These are phyloP conservation scores for Austroboletus novae-zelandiae DNA, from an alignment of 1,284 basidiomycete species.

Conservation along the genomic window DNA sequence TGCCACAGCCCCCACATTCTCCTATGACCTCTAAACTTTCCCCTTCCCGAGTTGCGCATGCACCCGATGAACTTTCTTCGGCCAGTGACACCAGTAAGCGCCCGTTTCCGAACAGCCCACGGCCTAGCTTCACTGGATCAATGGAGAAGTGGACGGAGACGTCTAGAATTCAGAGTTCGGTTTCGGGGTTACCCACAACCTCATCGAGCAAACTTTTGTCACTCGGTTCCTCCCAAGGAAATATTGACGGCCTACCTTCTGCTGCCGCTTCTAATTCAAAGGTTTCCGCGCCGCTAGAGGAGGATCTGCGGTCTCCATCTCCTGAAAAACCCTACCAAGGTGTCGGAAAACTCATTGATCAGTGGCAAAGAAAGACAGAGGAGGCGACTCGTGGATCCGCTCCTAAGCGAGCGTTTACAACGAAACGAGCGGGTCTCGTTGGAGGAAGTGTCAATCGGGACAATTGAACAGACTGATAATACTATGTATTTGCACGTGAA, in stretches of 20 bases:
- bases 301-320: slow-evolving; percentile 49
- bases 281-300: slow-evolving; percentile 31
- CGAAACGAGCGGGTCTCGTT: slow-evolving; percentile 44
- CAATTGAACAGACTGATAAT: slow-evolving; percentile 16
- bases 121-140: slow-evolving; percentile 12
- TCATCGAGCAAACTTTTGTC: slow-evolving; percentile 23
- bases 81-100: slow-evolving; percentile 23
- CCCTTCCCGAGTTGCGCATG: slow-evolving; percentile 20
- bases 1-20: slow-evolving; percentile 24
- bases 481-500: slow-evolving; percentile 6
- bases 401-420: slow-evolving; percentile 37
- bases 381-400: slow-evolving; percentile 36
- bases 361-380: slow-evolving; percentile 81
- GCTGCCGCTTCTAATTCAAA: slow-evolving; percentile 12
- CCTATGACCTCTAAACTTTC: slow-evolving; percentile 24
- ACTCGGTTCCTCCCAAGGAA: slow-evolving; percentile 11
- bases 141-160: slow-evolving; percentile 17
- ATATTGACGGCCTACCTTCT: slow-evolving; percentile 27
- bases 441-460: slow-evolving; percentile 26
- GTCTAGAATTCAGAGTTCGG: slow-evolving; percentile 12
- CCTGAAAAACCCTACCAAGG: slow-evolving; percentile 77
- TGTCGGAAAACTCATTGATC: slow-evolving; percentile 76
- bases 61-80: slow-evolving; percentile 10
- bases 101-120: slow-evolving; percentile 10
- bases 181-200: slow-evolving; percentile 23